phyloP scores from a whole-genome alignment of 495 filamentous ascomycete genomes.

The Penicillium cinerascens region DNA sequence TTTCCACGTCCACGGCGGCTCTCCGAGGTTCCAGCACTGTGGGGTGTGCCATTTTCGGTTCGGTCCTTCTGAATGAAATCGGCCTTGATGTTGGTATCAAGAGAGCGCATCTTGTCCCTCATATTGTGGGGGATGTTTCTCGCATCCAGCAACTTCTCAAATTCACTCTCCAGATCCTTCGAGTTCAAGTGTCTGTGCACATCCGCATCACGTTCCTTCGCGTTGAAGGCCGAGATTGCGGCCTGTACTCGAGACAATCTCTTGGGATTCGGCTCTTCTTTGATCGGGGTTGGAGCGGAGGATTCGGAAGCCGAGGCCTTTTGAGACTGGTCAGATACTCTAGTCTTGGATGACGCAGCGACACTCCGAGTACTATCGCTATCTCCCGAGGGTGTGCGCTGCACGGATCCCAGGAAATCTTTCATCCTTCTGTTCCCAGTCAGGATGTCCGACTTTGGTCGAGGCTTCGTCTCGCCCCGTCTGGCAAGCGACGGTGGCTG shows the following conservation, averaged over 20 bases:
- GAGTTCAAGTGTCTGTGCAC: conserved; percentile 39
- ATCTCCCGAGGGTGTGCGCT: conserved; percentile 26
- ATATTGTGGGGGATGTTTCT: conserved; percentile 92
- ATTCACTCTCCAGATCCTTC: conserved; percentile 47
- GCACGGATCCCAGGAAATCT: conserved; percentile 29
- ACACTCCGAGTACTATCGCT: conserved; percentile 9
- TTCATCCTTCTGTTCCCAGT: conserved; percentile 35
- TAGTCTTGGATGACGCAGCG: conserved; percentile 18
- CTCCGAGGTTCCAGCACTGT: conserved; percentile 30
- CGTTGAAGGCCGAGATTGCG: conserved; percentile 60
- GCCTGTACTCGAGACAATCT: conserved; percentile 58
- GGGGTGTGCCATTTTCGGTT: conserved; percentile 53
- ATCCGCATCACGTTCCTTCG: conserved; percentile 43
- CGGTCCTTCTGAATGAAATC: conserved; percentile 91
- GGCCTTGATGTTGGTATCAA: conserved; percentile 86
- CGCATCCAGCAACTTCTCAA: conserved; percentile 61
- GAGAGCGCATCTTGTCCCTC: conserved; percentile 85
- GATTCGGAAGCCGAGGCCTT: conserved; percentile 22
- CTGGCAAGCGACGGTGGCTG: conserved; percentile 55
- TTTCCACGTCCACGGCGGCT: conserved; percentile 45
- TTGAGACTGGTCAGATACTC: conserved; percentile 14
- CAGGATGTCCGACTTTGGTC: conserved; percentile 55
- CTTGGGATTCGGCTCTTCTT: conserved; percentile 32
- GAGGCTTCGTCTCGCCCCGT: conserved; percentile 32
- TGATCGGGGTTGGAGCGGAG: conserved; percentile 10